Evolutionary conservation across 352 stramenopile genomes (phyloP).

Genomic region (Pythium oligandrum): DNA sequence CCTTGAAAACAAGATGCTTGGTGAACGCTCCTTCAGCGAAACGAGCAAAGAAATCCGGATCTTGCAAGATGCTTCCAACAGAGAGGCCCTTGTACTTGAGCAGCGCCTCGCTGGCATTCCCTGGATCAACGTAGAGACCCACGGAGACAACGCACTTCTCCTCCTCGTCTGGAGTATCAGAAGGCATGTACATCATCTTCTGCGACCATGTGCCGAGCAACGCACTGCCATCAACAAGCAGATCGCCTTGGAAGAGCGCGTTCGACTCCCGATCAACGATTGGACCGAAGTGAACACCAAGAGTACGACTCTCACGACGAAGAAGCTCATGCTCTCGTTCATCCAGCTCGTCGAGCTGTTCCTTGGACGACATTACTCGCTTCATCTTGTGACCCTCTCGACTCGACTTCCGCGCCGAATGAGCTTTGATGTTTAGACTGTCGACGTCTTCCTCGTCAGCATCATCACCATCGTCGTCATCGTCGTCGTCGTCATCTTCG

Average conservation of each 20-base stretch:
- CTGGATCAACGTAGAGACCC: slow-evolving; percentile 66
- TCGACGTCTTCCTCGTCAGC: slow-evolving; percentile 32
- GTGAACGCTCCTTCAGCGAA: slow-evolving; percentile 59
- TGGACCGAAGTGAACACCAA: slow-evolving; percentile 59
- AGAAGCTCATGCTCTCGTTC: slow-evolving; percentile 60
- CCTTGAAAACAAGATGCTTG: slow-evolving; percentile 72
- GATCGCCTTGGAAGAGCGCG: slow-evolving; percentile 48
- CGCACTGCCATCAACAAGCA: slow-evolving; percentile 48
- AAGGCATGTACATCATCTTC: slow-evolving; percentile 26
- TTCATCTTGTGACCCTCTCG: too few species aligned
- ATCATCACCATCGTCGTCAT: slow-evolving; percentile 29
- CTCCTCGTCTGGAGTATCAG: not conserved
- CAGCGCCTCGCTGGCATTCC: slow-evolving; percentile 47
- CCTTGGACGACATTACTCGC: slow-evolving; percentile 26
- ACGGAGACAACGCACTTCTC: slow-evolving; percentile 41
- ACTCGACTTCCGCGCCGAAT: slow-evolving; percentile 6
- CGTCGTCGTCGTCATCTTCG: slow-evolving; percentile 47
- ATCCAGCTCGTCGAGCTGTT: slow-evolving; percentile 62
- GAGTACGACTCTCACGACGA: slow-evolving; percentile 50
- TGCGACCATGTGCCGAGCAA: slow-evolving; percentile 71
- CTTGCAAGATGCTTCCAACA: slow-evolving; percentile 68
- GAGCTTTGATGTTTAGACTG: not conserved
- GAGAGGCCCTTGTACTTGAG: slow-evolving; percentile 82
- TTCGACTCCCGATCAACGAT: slow-evolving; percentile 67
- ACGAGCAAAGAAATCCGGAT: slow-evolving; percentile 68